Evolutionary conservation across 2,329 filamentous ascomycete species (phyloP).

Genomic region (Macrophomina tecta): DNA sequence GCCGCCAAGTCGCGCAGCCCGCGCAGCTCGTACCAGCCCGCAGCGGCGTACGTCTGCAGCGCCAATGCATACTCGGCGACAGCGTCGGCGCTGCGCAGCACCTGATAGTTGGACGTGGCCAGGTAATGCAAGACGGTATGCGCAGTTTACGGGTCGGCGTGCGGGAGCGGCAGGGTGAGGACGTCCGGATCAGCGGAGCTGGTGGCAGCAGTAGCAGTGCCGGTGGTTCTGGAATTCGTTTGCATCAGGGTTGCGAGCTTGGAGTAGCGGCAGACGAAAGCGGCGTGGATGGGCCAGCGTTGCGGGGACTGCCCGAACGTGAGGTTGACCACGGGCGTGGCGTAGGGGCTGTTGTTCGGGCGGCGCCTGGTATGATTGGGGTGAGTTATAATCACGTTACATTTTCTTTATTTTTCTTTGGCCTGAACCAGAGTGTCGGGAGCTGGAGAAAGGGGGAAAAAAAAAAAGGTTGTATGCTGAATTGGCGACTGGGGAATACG

Average conservation of each 20-base stretch:
- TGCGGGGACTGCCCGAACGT: not conserved
- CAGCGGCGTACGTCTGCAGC: not conserved
- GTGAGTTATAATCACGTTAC: too few relatives aligned
- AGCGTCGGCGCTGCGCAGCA: not conserved
- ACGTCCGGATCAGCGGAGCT: not conserved
- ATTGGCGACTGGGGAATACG: too few relatives aligned
- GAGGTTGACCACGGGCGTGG: not conserved
- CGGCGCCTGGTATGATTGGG: not conserved
- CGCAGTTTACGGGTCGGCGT: not conserved
- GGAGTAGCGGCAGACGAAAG: not conserved
- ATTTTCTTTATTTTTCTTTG: too few relatives aligned
- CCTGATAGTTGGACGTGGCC: not conserved
- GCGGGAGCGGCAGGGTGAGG: not conserved
- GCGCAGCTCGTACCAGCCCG: slow-evolving; percentile 7
- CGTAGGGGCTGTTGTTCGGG: not conserved
- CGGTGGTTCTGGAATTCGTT: not conserved
- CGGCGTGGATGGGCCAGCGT: not conserved
- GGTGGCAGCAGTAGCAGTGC: not conserved
- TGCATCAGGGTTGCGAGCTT: not conserved
- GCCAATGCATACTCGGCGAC: not conserved
- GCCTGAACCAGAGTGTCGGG: too few relatives aligned
- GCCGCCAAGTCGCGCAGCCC: not conserved
- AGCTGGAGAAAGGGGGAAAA: too few relatives aligned
- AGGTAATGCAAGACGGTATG: not conserved
- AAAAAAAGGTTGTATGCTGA: too few relatives aligned